Base-by-base conservation (phyloP, 1,284 basidiomycete genomes). In the Ustilago tritici region DNA sequence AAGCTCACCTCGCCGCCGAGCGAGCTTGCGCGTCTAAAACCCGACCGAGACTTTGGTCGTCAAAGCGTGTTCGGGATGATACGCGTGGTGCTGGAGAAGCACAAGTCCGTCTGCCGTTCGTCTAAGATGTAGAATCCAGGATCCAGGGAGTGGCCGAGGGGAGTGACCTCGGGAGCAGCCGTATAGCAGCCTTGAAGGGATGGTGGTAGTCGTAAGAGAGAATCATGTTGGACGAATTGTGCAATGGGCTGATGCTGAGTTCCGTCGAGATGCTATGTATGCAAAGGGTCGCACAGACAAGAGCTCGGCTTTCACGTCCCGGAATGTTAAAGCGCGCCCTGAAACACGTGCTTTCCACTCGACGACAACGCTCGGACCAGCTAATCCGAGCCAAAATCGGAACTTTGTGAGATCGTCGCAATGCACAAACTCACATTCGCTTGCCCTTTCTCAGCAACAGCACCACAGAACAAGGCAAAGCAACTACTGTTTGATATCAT, bases 261-360 rank as follows among this genome's bases (percentile, higher is more conserved):
- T 40, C 49, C 19, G 40, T 56, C 40, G 46, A 50, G 46, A 40
- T 55, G 53, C 15, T 31, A 5, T 54, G 28, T 36, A 60, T 60
- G 58, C 49, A 52, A 38, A 38, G 12, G 9, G 36, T 38, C 12
- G 36, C 36, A 17, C 12, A 17, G 17, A 12, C 14, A 23, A 23
- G 15, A 40, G 7, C 47, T 60, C 58, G 58, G 47, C 34, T 60
- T 35, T 50, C 58, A 60, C 47, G 58, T 50, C 58, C 47, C 58
- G 47, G 28, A 32, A 10, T 7, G 9, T n/a, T 17, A 56, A 11
- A 35, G 43, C 40, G 23, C 53, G 34, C 12, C 35, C 17, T 35
- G 53, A 32, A 36, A 34, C 34, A 43, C 28, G 19, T 17, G 10
- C 14, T 9, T 49, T 53, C 59, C 34, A 40, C 49, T 41, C 50